phyloP scores from a whole-genome alignment of 495 filamentous ascomycete species.

The Penicillium chermesinum region DNA sequence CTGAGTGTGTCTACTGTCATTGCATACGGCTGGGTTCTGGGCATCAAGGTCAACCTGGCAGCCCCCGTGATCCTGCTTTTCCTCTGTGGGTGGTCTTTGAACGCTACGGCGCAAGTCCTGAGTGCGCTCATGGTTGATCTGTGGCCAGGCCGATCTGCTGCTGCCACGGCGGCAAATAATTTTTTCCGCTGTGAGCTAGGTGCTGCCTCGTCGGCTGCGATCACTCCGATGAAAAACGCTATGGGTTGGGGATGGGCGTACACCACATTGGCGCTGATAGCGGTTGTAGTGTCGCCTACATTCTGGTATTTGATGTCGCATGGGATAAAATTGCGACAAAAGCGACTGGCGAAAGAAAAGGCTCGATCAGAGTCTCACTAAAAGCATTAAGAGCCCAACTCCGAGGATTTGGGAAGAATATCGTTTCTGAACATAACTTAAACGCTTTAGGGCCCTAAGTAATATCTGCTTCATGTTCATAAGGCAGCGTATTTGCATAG shows the following conservation, averaged over 20 bases:
- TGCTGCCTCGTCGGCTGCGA: constrained; percentile 48
- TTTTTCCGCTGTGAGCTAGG: constrained; percentile 59
- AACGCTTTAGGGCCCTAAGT: too few relatives aligned
- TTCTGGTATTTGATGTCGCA: constrained; percentile 25
- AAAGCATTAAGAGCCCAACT: too few relatives aligned
- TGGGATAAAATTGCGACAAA: constrained; percentile 39
- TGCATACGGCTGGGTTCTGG: constrained; percentile 48
- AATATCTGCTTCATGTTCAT: too few relatives aligned
- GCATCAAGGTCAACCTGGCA: constrained; percentile 24
- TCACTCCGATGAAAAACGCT: constrained; percentile 53
- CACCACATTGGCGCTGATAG: constrained; percentile 48
- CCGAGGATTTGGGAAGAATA: too few relatives aligned
- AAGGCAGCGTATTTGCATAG: too few relatives aligned
- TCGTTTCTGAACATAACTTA: too few relatives aligned
- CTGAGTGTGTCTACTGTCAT: constrained; percentile 27
- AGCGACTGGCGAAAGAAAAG: constrained; percentile 17
- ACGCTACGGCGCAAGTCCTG: constrained; percentile 27
- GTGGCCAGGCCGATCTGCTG: constrained; percentile 48
- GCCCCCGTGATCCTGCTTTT: constrained; percentile 33
- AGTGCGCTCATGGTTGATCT: constrained; percentile 58
- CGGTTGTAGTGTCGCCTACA: constrained; percentile 19
- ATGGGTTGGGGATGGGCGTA: constrained; percentile 62
- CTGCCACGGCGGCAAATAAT: constrained; percentile 64
- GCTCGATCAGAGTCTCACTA: neutral
- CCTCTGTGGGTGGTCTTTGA: constrained; percentile 28